Conservation (phyloP, 2,329 filamentous ascomycete species). For the Aspergillus persii region DNA sequence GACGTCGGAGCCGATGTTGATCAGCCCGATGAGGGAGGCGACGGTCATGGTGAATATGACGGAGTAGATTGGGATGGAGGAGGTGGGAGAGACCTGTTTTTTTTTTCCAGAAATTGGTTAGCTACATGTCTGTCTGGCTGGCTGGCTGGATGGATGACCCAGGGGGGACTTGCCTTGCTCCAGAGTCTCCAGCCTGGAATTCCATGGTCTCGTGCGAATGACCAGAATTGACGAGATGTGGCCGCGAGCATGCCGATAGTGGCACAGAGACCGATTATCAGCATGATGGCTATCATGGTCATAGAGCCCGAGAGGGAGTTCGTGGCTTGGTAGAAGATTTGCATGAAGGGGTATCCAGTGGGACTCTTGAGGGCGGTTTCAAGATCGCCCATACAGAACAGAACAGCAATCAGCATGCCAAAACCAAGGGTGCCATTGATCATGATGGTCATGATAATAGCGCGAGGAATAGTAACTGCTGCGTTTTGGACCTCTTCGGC, state of each 20-base stretch:
- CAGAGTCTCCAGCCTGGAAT: constrained; percentile 28
- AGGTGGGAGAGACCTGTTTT: constrained; percentile 21
- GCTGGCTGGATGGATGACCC: background rate
- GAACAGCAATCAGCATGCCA: constrained; percentile 36
- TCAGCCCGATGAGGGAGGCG: constrained; percentile 30
- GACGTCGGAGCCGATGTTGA: constrained; percentile 33
- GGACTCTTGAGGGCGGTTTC: constrained; percentile 22
- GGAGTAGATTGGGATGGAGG: constrained; percentile 27
- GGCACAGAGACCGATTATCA: constrained; percentile 29
- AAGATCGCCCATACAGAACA: constrained; percentile 39
- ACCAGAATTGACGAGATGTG: constrained; percentile 42
- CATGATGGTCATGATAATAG: constrained; percentile 35
- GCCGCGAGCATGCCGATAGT: constrained; percentile 41
- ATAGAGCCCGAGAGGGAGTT: constrained; percentile 24
- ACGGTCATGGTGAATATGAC: constrained; percentile 27
- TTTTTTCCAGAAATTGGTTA: constrained; percentile 4
- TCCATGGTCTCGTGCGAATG: constrained; percentile 26
- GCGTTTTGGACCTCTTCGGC: constrained; percentile 43
- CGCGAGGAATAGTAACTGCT: constrained; percentile 33
- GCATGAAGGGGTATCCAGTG: constrained; percentile 37
- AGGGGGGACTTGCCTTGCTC: constrained; percentile 21
- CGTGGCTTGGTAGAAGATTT: constrained; percentile 33
- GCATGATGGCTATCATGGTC: constrained; percentile 26
- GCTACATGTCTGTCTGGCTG: background rate
- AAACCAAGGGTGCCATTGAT: constrained; percentile 39